A percentile compares a stretch with the other conserved stretches of the same genome.
These are phyloP conservation scores for Calonectria crousiana DNA, from an alignment of 2,329 filamentous ascomycete genomes.

Conservation along the genomic window DNA sequence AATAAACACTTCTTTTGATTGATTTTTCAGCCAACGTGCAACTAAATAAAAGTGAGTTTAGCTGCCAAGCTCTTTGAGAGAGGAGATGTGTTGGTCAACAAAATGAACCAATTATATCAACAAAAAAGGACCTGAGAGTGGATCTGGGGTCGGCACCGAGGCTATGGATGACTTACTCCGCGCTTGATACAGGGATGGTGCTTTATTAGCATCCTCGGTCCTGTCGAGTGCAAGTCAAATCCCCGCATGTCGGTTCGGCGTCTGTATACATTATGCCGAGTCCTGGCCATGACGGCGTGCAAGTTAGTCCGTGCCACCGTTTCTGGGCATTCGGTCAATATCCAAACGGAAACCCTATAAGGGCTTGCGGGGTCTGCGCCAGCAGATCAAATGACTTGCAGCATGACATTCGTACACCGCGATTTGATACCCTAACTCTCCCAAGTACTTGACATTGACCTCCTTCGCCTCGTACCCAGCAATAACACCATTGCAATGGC, in stretches of 20 bases:
- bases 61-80: not conserved
- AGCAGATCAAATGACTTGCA: not conserved
- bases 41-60: not conserved
- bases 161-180: not conserved
- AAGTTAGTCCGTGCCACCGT: not conserved
- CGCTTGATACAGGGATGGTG: not conserved
- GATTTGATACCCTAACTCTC: not conserved
- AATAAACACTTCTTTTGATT: not conserved
- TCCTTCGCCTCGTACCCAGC: not conserved
- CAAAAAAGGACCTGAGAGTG: not conserved
- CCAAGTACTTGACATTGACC: not conserved
- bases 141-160: not conserved
- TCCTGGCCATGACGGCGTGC: not conserved
- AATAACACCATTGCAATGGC: not conserved
- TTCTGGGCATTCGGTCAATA: not conserved
- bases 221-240: not conserved
- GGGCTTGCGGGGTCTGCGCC: not conserved
- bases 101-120: not conserved
- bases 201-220: not conserved
- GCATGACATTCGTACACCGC: not conserved
- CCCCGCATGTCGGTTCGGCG: not conserved
- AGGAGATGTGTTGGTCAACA: not conserved
- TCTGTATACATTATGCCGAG: not conserved
- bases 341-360: not conserved
- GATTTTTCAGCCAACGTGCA: not conserved